Conservation (phyloP, 805 yeast species). For the Lipomyces orientalis region DNA sequence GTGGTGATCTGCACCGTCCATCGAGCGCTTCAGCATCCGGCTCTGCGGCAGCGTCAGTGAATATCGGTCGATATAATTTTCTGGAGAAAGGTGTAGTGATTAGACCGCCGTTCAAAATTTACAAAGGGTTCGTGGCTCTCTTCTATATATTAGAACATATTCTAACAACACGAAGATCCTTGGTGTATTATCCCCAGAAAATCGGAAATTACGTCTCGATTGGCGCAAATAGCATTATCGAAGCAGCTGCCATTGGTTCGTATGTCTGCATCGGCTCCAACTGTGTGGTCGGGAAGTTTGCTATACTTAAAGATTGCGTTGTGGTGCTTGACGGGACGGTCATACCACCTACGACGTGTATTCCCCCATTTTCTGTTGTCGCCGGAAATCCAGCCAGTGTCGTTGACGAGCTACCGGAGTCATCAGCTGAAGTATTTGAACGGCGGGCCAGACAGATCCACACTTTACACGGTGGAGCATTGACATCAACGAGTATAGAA, state of each 20-base stretch:
- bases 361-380: constrained; percentile 46
- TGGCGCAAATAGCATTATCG: constrained; percentile 43
- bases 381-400: constrained; percentile 41
- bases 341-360: constrained; percentile 47
- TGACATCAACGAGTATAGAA: background rate
- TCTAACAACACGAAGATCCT: constrained; percentile 5
- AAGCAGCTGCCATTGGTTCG: constrained; percentile 51
- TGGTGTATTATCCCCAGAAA: constrained; percentile 45
- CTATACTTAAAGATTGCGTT: constrained; percentile 49
- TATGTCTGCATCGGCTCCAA: constrained; percentile 46
- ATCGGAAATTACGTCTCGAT: constrained; percentile 49
- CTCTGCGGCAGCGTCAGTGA: constrained; percentile 34
- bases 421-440: constrained; percentile 44
- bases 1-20: constrained; percentile 45
- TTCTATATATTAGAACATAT: background rate
- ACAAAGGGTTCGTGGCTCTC: constrained; percentile 30
- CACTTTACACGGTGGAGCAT: constrained; percentile 28
- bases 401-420: constrained; percentile 43
- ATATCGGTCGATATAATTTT: constrained; percentile 47
- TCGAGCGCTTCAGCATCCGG: background rate
- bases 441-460: constrained; percentile 41
- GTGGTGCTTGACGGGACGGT: constrained; percentile 43
- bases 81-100: constrained; percentile 40
- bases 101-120: constrained; percentile 44
- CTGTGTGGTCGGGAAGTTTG: constrained; percentile 45